These are phyloP conservation scores for Leishmania aethiopica DNA, from an alignment of 208 protist genomes.

Conservation along the genomic window DNA sequence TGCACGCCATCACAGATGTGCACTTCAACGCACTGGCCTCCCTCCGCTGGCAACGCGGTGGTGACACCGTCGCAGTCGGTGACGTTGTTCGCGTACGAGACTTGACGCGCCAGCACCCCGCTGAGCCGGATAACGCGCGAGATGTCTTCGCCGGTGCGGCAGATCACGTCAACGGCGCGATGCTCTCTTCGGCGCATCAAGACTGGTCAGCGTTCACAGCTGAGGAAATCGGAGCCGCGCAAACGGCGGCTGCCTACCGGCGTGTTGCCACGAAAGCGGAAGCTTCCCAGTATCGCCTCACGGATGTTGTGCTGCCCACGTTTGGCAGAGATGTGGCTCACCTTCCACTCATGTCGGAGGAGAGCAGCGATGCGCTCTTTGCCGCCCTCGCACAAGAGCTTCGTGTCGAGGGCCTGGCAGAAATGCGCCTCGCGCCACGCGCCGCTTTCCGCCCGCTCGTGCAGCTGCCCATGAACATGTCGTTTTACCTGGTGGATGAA, in stretches of 20 bases:
- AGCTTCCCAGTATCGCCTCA: constrained; percentile 42
- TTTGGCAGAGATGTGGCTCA: constrained; percentile 32
- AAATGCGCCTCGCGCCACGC: constrained; percentile 55
- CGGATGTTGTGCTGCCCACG: constrained; percentile 75
- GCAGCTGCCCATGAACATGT: constrained; percentile 31
- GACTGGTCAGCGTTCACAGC: constrained; percentile 43
- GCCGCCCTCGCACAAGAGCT: constrained; percentile 53
- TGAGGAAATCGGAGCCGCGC: not conserved
- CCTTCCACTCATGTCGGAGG: constrained; percentile 7
- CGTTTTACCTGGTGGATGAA: constrained; percentile 70
- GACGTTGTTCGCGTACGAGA: constrained; percentile 52
- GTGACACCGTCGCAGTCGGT: constrained; percentile 46
- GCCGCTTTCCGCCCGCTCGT: constrained; percentile 69
- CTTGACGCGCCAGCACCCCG: not conserved
- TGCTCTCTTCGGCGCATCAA: constrained; percentile 52
- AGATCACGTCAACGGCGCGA: constrained; percentile 68
- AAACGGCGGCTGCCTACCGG: not conserved
- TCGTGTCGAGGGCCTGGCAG: constrained; percentile 49
- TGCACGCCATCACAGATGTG: constrained; percentile 73
- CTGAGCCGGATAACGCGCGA: not conserved
- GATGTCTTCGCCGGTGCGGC: constrained; percentile 71
- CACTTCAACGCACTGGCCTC: constrained; percentile 86
- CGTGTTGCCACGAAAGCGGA: constrained; percentile 42
- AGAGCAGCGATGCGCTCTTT: constrained; percentile 15
- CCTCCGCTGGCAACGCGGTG: constrained; percentile 53